Conservation (phyloP, 164 flowering plant species). For the Magnolia kwangsiensis region DNA sequence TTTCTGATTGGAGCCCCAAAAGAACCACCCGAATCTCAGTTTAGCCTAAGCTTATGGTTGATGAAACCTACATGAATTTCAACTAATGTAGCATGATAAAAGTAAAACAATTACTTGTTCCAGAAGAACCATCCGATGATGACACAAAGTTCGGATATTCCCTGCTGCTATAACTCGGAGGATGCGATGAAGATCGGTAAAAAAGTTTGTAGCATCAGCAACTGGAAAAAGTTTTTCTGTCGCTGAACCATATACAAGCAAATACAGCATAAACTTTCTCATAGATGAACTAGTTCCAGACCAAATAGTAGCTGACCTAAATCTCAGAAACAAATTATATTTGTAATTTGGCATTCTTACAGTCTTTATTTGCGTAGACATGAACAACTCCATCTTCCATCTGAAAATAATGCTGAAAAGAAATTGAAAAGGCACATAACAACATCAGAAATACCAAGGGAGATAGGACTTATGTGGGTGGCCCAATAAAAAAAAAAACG, state of each 20-base stretch:
- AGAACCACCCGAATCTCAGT: conserved; percentile 1
- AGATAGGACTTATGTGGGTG: background rate
- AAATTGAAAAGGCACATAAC: background rate
- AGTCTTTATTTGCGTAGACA: conserved; percentile 79
- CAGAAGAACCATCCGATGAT: conserved; percentile 78
- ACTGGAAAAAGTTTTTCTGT: conserved; percentile 84
- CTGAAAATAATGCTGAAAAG: conserved; percentile 77
- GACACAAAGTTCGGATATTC: conserved; percentile 79
- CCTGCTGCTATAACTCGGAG: conserved; percentile 84
- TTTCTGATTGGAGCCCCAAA: conserved; percentile 50
- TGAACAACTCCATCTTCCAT: conserved; percentile 96
- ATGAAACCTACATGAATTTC: background rate
- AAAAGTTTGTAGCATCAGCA: conserved; percentile 88
- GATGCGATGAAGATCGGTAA: conserved; percentile 86
- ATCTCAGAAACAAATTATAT: background rate
- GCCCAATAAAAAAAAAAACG: background rate
- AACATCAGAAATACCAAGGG: background rate
- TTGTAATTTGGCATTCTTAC: conserved; percentile 37
- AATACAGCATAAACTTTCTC: conserved; percentile 4
- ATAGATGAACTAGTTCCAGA: background rate
- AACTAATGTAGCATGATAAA: background rate
- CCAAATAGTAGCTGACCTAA: background rate
- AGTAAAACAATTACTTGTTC: conserved; percentile 55
- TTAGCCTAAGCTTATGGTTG: background rate
- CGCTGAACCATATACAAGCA: conserved; percentile 36